Evolutionary conservation across 768 basidiomycete genomes (phyloP).

Genomic region (Gloeophyllum trabeum): DNA sequence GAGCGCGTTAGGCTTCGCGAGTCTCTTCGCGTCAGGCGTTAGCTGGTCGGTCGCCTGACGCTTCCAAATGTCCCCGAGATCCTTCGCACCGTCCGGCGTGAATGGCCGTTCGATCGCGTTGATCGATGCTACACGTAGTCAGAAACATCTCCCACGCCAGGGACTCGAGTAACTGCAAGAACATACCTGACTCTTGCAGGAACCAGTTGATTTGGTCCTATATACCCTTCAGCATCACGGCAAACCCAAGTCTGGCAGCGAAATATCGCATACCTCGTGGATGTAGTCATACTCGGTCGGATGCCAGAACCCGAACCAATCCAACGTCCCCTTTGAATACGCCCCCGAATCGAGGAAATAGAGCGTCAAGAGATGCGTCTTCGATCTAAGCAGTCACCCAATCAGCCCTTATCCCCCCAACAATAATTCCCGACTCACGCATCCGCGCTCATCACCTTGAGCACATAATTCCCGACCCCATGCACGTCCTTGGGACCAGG

Average conservation of each 20-base stretch:
- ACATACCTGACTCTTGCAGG: conserved; percentile 59
- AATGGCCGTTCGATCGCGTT: conserved; percentile 75
- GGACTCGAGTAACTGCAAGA: too few species aligned
- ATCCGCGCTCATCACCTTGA: conserved; percentile 79
- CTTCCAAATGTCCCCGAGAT: conserved; percentile 56
- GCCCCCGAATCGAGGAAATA: conserved; percentile 88
- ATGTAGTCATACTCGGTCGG: conserved; percentile 83
- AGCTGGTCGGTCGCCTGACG: conserved; percentile 46
- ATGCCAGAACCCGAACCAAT: conserved; percentile 54
- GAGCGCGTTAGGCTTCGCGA: conserved; percentile 91
- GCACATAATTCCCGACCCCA: conserved; percentile 85
- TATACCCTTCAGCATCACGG: not conserved
- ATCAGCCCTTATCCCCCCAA: not conserved
- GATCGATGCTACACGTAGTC: conserved; percentile 25
- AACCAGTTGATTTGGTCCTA: conserved; percentile 88
- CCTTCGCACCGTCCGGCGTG: conserved; percentile 60
- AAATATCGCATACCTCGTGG: conserved; percentile 36
- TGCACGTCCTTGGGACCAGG: conserved; percentile 76
- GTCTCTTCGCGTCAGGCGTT: conserved; percentile 35
- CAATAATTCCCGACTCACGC: conserved; percentile 36
- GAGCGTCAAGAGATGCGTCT: conserved; percentile 78
- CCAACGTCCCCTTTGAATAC: conserved; percentile 49
- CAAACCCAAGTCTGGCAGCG: not conserved
- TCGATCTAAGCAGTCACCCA: conserved; percentile 38
- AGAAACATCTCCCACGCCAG: too few species aligned